phyloP scores from a whole-genome alignment of 371 early-diverging fungal genomes.

The Chytridiales sp. region DNA sequence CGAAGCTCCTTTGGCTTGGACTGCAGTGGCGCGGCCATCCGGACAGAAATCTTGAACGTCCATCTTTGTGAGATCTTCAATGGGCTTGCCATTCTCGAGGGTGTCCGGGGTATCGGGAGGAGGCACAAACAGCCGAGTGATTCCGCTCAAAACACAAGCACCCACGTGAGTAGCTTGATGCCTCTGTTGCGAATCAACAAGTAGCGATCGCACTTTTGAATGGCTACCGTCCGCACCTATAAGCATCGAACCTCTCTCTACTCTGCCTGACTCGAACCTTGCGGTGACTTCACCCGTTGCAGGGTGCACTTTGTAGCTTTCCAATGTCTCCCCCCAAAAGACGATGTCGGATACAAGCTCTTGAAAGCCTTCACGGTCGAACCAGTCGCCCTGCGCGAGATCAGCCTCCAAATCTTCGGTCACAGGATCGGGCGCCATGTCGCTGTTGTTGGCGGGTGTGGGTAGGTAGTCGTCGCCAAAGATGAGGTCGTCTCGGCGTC shows the following conservation, averaged over 20 bases:
- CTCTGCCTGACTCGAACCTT: slow-evolving; percentile 40
- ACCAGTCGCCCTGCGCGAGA: slow-evolving; percentile 44
- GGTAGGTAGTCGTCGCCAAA: slow-evolving; percentile 29
- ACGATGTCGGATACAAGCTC: slow-evolving; percentile 25
- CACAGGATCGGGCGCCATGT: slow-evolving; percentile 19
- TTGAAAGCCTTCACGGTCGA: slow-evolving; percentile 33
- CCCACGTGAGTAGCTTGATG: slow-evolving; percentile 24
- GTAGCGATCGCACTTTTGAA: slow-evolving; percentile 44
- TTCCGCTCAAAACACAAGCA: slow-evolving; percentile 37
- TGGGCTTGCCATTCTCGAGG: slow-evolving; percentile 34
- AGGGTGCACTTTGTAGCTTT: slow-evolving; percentile 39
- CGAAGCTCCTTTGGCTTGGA: slow-evolving; percentile 26
- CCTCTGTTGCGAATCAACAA: slow-evolving; percentile 15
- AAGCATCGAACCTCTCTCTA: slow-evolving; percentile 38
- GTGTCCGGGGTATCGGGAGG: slow-evolving; percentile 36
- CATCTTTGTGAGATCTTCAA: slow-evolving; percentile 28
- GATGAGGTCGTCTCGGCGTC: slow-evolving; percentile 37
- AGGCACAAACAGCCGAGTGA: slow-evolving; percentile 35
- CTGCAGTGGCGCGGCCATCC: slow-evolving; percentile 33
- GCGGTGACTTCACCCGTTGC: slow-evolving; percentile 41
- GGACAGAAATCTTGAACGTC: slow-evolving; percentile 40
- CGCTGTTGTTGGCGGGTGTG: slow-evolving; percentile 34
- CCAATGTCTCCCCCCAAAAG: slow-evolving; percentile 42
- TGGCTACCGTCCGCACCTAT: slow-evolving; percentile 50
- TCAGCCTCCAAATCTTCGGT: slow-evolving; percentile 42